Conservation (phyloP, 176 grass and related monocot genomes). For the Saccharum officinarum region DNA sequence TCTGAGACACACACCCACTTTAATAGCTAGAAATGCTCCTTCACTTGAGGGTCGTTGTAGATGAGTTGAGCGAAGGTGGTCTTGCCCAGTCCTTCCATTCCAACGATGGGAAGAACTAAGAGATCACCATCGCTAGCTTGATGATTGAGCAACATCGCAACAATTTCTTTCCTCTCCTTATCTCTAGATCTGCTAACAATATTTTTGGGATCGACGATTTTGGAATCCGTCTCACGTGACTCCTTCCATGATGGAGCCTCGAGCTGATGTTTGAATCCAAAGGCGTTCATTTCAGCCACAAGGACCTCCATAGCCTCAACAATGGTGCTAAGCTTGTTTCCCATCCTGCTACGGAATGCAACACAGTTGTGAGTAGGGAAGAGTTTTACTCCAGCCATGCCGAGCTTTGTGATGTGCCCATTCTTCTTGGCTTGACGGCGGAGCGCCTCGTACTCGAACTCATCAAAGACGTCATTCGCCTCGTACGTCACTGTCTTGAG, state of each 20-base stretch:
- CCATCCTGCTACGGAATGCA: background rate
- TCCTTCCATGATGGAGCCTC: background rate
- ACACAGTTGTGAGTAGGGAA: background rate
- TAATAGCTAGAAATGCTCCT: background rate
- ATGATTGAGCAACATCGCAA: background rate
- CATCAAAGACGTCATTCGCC: background rate
- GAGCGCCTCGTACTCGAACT: background rate
- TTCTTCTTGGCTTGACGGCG: background rate
- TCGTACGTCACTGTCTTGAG: background rate
- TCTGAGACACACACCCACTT: background rate
- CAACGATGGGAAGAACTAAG: background rate
- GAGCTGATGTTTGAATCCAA: background rate
- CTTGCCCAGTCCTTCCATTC: background rate
- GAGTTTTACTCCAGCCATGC: background rate
- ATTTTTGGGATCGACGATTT: background rate
- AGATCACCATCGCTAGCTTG: background rate
- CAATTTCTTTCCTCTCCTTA: background rate
- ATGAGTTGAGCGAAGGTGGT: background rate
- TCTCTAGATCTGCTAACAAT: background rate
- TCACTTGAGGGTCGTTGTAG: background rate
- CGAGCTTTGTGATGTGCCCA: background rate
- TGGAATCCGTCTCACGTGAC: background rate
- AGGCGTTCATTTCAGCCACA: background rate
- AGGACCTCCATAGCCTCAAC: background rate
- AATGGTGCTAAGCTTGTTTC: background rate